Percentiles rank a stretch among this genome's conserved stretches.
These are phyloP conservation scores for Calonectria fujianensis DNA, from an alignment of 2,329 filamentous ascomycete species.

Conservation along the genomic window DNA sequence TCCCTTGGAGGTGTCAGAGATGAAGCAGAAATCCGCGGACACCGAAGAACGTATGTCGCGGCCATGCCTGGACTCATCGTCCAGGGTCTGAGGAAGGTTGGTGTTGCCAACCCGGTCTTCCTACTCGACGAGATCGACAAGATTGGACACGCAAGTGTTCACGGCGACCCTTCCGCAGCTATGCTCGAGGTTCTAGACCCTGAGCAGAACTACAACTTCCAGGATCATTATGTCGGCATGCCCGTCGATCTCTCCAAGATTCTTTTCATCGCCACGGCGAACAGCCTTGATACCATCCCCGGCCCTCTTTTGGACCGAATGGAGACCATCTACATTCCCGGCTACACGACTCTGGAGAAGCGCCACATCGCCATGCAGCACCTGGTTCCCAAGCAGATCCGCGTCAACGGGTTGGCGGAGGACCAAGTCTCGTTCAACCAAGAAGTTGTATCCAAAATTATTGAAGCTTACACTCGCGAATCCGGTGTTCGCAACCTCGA, in stretches of 20 bases:
- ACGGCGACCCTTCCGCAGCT: slow-evolving; percentile 95
- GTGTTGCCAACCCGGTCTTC: slow-evolving; percentile 95
- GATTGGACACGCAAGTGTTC: slow-evolving; percentile 91
- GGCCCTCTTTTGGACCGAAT: slow-evolving; percentile 95
- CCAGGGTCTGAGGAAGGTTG: slow-evolving; percentile 94
- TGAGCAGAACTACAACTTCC: slow-evolving; percentile 96
- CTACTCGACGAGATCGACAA: slow-evolving; percentile 99
- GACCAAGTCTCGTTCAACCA: slow-evolving; percentile 86
- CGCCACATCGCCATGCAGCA: slow-evolving; percentile 94
- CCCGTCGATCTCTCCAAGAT: slow-evolving; percentile 97
- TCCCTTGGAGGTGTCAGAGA: slow-evolving; percentile 96
- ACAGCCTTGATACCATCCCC: slow-evolving; percentile 95
- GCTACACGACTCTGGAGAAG: slow-evolving; percentile 98
- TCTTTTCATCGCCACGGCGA: slow-evolving; percentile 97
- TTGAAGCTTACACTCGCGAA: slow-evolving; percentile 96
- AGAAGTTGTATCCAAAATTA: slow-evolving; percentile 94
- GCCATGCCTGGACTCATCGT: slow-evolving; percentile 99
- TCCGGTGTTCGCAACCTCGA: slow-evolving; percentile 97
- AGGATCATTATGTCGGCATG: slow-evolving; percentile 96
- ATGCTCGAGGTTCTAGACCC: slow-evolving; percentile 99
- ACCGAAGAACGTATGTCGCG: slow-evolving; percentile 95
- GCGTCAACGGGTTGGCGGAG: slow-evolving; percentile 87
- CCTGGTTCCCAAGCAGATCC: slow-evolving; percentile 96
- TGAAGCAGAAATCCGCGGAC: slow-evolving; percentile 96
- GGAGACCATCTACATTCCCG: slow-evolving; percentile 95